phyloP scores from a whole-genome alignment of 2,329 filamentous ascomycete species.

The Ascochyta viciae-villosae region DNA sequence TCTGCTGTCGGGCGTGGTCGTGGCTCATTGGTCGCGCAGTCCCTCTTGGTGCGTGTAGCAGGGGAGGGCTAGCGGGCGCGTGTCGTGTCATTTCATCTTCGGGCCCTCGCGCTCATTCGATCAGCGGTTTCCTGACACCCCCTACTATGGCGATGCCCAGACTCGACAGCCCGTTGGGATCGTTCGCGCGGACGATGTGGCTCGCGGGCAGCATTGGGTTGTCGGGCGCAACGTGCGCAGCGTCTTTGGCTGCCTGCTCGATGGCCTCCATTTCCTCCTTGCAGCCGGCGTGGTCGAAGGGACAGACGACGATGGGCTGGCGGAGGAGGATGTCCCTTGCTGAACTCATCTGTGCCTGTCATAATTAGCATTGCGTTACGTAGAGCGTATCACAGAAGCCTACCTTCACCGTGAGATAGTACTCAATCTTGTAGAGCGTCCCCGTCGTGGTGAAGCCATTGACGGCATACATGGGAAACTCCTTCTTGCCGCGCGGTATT shows the following conservation, averaged over 20 bases:
- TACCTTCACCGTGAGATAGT: conserved; percentile 94
- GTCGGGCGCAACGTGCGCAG: conserved; percentile 83
- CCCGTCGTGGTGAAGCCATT: conserved; percentile 92
- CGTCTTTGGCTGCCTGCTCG: conserved; percentile 92
- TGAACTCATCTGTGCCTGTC: conserved; percentile 87
- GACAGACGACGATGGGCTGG: conserved; percentile 94
- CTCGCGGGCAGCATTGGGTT: conserved; percentile 92
- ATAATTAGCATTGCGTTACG: conserved; percentile 14
- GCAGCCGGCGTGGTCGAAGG: conserved; percentile 91
- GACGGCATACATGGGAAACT: conserved; percentile 88
- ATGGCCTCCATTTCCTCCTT: conserved; percentile 99
- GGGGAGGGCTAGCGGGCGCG: too few relatives aligned
- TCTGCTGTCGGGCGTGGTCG: too few relatives aligned
- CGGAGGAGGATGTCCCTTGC: conserved; percentile 87
- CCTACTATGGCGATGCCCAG: conserved; percentile 70
- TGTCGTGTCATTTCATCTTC: too few relatives aligned
- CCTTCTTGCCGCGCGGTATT: conserved; percentile 81
- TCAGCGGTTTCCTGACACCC: conserved; percentile 67
- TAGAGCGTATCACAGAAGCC: conserved; percentile 2
- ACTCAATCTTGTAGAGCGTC: conserved; percentile 97
- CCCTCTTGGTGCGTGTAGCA: neutral
- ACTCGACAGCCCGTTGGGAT: conserved; percentile 67
- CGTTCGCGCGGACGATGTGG: conserved; percentile 79
- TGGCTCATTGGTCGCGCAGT: too few relatives aligned
- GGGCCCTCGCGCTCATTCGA: conserved; percentile 61